Conservation (phyloP, 805 yeast genomes). For the Hanseniaspora singularis region DNA sequence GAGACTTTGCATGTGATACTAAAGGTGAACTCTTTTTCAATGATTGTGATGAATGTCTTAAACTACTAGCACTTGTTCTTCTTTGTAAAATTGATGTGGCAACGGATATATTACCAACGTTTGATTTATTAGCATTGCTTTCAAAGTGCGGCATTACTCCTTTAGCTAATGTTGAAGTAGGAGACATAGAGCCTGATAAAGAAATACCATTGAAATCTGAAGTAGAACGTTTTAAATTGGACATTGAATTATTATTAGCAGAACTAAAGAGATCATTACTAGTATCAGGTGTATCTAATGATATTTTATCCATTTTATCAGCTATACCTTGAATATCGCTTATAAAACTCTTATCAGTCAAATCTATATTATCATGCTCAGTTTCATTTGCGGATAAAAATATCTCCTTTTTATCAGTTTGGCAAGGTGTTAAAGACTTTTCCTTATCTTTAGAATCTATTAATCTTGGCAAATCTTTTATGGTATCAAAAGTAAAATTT, state of each 20-base stretch:
- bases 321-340: too few relatives aligned
- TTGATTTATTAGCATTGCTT: conserved; percentile 12
- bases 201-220: neutral
- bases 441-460: neutral
- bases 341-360: neutral
- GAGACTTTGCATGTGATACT: neutral
- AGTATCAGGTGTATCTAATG: neutral
- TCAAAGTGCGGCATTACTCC: neutral
- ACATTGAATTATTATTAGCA: neutral
- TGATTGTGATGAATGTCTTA: conserved; percentile 14
- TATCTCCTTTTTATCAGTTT: neutral
- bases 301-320: too few relatives aligned
- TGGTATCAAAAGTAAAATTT: neutral
- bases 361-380: neutral
- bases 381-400: conserved; percentile 4
- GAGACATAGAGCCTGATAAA: conserved; percentile 2
- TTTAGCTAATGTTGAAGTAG: conserved; percentile 1
- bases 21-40: conserved; percentile 49
- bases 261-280: conserved; percentile 7
- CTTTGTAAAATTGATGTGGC: conserved; percentile 19
- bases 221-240: neutral
- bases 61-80: conserved; percentile 25
- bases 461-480: neutral
- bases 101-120: conserved; percentile 15
- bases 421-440: neutral